Evolutionary conservation across 1,284 basidiomycete species (phyloP).

Genomic region (Laetiporus sulphureus): DNA sequence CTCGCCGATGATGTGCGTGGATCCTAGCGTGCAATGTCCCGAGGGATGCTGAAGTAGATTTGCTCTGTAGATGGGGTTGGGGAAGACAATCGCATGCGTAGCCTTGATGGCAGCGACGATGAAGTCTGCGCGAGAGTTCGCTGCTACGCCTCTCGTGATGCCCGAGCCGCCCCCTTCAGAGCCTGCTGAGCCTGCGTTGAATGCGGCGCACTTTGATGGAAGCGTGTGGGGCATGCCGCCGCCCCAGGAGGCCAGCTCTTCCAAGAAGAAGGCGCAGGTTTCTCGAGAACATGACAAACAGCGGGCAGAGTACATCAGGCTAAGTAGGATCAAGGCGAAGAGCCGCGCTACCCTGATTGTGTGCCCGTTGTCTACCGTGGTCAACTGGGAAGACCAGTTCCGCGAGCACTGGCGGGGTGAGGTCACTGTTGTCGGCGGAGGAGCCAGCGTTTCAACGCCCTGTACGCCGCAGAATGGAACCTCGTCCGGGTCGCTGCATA

Average conservation of each 20-base stretch:
- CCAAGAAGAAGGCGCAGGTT: constrained; percentile 58
- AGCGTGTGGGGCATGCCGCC: constrained; percentile 81
- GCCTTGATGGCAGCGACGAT: constrained; percentile 89
- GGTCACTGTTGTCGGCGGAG: constrained; percentile 67
- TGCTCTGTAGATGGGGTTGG: constrained; percentile 83
- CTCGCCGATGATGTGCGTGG: constrained; percentile 85
- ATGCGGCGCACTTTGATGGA: constrained; percentile 65
- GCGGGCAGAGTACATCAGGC: constrained; percentile 61
- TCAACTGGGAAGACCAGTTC: constrained; percentile 99
- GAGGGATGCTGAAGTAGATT: not conserved
- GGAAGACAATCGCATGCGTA: constrained; percentile 94
- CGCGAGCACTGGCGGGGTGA: constrained; percentile 90
- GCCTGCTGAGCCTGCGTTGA: constrained; percentile 33
- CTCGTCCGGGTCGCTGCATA: constrained; percentile 7
- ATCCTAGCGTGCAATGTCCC: constrained; percentile 10
- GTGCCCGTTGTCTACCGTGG: constrained; percentile 93
- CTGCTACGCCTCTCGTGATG: constrained; percentile 47
- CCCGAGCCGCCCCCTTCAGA: constrained; percentile 34
- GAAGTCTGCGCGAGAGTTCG: constrained; percentile 64
- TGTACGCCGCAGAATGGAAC: constrained; percentile 2
- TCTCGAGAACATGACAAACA: constrained; percentile 58
- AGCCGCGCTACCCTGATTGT: constrained; percentile 94
- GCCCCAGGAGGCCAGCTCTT: constrained; percentile 24
- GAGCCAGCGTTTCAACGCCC: constrained; percentile 9
- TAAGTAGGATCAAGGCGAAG: constrained; percentile 68